Base-by-base conservation (phyloP, 2,329 filamentous ascomycete genomes). In the Hirsutella thompsonii region DNA sequence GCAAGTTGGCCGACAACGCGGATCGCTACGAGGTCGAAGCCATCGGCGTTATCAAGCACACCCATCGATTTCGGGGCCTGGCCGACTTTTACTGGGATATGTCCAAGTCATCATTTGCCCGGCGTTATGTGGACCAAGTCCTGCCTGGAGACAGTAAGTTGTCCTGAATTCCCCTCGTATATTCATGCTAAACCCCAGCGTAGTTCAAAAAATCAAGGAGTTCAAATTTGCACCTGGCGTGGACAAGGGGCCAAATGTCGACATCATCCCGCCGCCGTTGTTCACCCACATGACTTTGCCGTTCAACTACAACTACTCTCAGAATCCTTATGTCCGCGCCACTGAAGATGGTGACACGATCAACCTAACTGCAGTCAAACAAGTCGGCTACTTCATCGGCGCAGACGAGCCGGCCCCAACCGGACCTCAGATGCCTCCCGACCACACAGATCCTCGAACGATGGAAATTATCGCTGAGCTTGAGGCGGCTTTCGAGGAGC, bases 41-140 rank as follows among this genome's bases (percentile, higher is more conserved):
- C 1, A 70, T 89, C 3, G 87, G 87, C 8, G 61, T 78, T 18
- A 74, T 95, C 45, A 76, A 79, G 42, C 78, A 85, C 49, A 92
- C 83, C 1, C 88, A 96, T 67, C 77, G 90, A 30, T 98, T 93
- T 60, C 76, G 90, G 56, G 80, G 80, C 72, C 70, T 94, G 48
- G 81, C 87, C 8, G 90, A 96, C 60, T 93, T 93, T 54, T 86
- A 93, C 53, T 90, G 81, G 61, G 78, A 84, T 19, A 79, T 82
- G 39, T 70, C 70, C 13, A 70, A 74, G 29, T 81, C 81, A 36
- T 65, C 73, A 0, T 85, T 93, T 57, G 77, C 88, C 52, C 70
- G 71, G 26, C 76, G 79, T 44, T 78, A 95, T 43, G 72, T 76
- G 40, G 70, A 88, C 3, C 75, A 81, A 41, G 68, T 93, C 20